These are phyloP conservation scores for Erythrobasidium hasegawianum DNA, from an alignment of 1,284 basidiomycete genomes.

Conservation along the genomic window DNA sequence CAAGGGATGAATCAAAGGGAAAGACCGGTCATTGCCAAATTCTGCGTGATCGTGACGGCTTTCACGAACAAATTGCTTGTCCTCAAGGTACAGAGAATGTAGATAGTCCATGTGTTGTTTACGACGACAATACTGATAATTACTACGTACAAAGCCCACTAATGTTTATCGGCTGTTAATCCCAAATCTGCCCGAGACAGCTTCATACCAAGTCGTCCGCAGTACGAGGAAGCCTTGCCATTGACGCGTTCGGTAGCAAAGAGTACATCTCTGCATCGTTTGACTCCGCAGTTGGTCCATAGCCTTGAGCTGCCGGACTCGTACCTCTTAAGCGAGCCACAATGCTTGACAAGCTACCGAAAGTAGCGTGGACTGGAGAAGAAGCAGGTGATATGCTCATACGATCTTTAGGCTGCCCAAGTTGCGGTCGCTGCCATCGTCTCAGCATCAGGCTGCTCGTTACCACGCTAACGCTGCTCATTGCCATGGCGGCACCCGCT, in stretches of 20 bases:
- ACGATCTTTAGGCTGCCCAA: background rate
- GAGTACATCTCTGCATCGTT: slow-evolving; percentile 11
- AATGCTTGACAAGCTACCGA: background rate
- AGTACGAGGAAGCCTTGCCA: background rate
- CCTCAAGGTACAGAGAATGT: no score
- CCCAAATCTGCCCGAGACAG: background rate
- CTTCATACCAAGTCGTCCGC: background rate
- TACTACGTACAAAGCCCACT: no score
- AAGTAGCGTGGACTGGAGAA: background rate
- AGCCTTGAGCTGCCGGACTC: slow-evolving; percentile 6
- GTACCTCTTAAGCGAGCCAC: background rate
- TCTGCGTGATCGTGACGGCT: no score
- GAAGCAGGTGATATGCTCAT: background rate
- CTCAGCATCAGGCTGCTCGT: slow-evolving; percentile 79
- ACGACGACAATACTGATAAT: no score
- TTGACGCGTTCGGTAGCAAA: slow-evolving; percentile 13
- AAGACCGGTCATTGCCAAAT: no score
- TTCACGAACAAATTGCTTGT: no score
- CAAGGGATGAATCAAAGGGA: no score
- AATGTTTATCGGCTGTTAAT: background rate
- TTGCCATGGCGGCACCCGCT: slow-evolving; percentile 96
- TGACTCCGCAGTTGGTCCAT: background rate
- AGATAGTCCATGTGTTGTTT: no score
- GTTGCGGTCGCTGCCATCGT: slow-evolving; percentile 49
- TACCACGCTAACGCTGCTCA: slow-evolving; percentile 93